Conservation (phyloP, 371 early-diverging fungal species). For the Actinomucor elegans region DNA sequence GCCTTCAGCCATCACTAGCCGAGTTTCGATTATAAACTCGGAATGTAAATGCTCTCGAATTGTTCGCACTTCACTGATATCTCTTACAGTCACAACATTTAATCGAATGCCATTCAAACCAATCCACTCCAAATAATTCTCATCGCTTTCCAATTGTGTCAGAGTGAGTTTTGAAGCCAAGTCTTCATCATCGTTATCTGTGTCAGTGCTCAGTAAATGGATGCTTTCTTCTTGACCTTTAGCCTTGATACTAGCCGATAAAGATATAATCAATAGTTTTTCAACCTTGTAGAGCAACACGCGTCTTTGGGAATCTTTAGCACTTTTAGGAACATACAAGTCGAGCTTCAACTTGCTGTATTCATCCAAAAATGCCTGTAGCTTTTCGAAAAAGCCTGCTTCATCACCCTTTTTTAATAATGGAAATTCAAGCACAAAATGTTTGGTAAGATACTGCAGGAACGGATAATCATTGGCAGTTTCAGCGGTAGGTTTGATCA, state of each 20-base stretch:
- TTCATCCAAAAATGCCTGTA: conserved; percentile 36
- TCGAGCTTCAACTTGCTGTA: conserved; percentile 31
- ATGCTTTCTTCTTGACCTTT: conserved; percentile 44
- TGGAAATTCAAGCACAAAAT: conserved; percentile 40
- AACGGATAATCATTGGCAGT: conserved; percentile 25
- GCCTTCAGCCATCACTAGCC: not conserved
- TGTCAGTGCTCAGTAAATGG: conserved; percentile 5
- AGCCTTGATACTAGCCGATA: conserved; percentile 42
- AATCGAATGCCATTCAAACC: conserved; percentile 24
- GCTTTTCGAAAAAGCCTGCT: conserved; percentile 33
- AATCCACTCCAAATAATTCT: conserved; percentile 26
- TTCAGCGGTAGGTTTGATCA: not conserved
- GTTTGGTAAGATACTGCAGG: conserved; percentile 29
- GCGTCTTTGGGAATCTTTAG: conserved; percentile 32
- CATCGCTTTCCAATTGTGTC: conserved; percentile 19
- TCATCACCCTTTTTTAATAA: conserved; percentile 34
- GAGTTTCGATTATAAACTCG: conserved; percentile 39
- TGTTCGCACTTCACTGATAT: conserved; percentile 23
- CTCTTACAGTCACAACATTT: conserved; percentile 24
- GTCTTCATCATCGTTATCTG: conserved; percentile 5
- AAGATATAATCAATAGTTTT: conserved; percentile 32
- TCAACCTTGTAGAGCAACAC: conserved; percentile 39
- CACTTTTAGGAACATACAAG: conserved; percentile 28
- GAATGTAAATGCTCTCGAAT: conserved; percentile 30
- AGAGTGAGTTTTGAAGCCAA: conserved; percentile 9